Evolutionary conservation across 148 eudicot genomes (phyloP).

Genomic region (Silene uniflora): DNA sequence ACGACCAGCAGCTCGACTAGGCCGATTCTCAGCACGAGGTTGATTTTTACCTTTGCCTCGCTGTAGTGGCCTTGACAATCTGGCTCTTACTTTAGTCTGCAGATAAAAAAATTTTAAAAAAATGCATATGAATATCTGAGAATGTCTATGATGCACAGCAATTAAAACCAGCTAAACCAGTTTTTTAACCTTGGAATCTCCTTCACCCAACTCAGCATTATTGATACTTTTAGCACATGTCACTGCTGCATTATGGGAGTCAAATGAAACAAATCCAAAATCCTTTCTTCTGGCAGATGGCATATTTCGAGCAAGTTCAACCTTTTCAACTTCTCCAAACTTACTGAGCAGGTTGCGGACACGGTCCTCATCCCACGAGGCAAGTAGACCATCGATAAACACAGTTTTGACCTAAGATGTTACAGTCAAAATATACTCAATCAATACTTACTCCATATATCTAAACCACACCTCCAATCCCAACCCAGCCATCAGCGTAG

Average conservation of each 20-base stretch:
- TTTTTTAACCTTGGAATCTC: slow-evolving; percentile 61
- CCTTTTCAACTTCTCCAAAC: slow-evolving; percentile 74
- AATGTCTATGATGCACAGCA: slow-evolving; percentile 5
- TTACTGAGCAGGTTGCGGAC: slow-evolving; percentile 65
- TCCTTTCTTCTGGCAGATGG: slow-evolving; percentile 96
- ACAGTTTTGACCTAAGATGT: slow-evolving; percentile 81
- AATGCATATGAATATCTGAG: slow-evolving; percentile 1
- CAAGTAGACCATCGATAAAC: slow-evolving; percentile 83
- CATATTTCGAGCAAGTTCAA: slow-evolving; percentile 99
- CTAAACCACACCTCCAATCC: neutral
- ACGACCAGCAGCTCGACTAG: slow-evolving; percentile 48
- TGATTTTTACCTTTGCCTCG: slow-evolving; percentile 70
- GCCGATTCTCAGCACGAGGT: slow-evolving; percentile 50
- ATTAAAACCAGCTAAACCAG: slow-evolving; percentile 7
- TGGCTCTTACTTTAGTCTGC: slow-evolving; percentile 90
- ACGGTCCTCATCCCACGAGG: slow-evolving; percentile 93
- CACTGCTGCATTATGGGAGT: slow-evolving; percentile 87
- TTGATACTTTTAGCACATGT: slow-evolving; percentile 87
- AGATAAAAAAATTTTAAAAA: neutral
- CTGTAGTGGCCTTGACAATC: slow-evolving; percentile 88
- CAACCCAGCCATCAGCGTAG: neutral
- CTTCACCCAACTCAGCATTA: slow-evolving; percentile 90
- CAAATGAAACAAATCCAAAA: slow-evolving; percentile 90
- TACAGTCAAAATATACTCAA: slow-evolving; percentile 15
- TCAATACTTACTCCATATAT: slow-evolving; percentile 1